A percentile compares a stretch with the other conserved stretches of the same genome.
Conservation (phyloP, 169 alveolate species). For the Cryptosporidium sp. region DNA sequence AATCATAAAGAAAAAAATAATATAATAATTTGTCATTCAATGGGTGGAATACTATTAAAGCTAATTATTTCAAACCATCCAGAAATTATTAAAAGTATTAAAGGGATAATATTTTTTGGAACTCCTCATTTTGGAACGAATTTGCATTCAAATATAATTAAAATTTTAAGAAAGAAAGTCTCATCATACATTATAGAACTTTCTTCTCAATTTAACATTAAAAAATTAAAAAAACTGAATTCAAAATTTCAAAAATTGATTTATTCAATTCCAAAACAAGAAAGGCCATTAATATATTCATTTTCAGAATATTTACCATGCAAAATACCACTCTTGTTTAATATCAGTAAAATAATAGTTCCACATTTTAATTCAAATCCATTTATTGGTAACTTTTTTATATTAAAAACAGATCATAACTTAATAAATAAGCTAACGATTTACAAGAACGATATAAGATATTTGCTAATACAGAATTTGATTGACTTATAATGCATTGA, state of each 20-base stretch:
- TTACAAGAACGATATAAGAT: conserved; percentile 37
- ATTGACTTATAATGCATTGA: conserved; percentile 59
- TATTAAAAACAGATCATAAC: conserved; percentile 53
- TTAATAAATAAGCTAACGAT: conserved; percentile 30
- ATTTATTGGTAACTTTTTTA: conserved; percentile 51
- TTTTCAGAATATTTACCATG: conserved; percentile 67
- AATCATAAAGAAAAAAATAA: conserved; percentile 9
- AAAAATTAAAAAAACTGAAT: conserved; percentile 17
- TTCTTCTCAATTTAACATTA: conserved; percentile 26
- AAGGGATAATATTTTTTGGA: conserved; percentile 69
- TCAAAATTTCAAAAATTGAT: conserved; percentile 36
- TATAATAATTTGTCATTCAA: conserved; percentile 67
- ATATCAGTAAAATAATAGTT: conserved; percentile 33
- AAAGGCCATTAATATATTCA: conserved; percentile 42
- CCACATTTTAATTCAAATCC: conserved; percentile 66
- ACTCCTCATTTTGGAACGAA: conserved; percentile 73
- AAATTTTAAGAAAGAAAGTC: conserved; percentile 9
- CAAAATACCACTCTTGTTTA: conserved; percentile 53
- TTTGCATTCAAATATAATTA: background rate
- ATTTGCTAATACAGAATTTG: conserved; percentile 6
- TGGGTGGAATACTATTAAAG: conserved; percentile 69
- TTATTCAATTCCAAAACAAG: conserved; percentile 55
- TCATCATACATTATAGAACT: conserved; percentile 46
- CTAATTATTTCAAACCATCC: conserved; percentile 60
- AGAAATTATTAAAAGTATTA: conserved; percentile 19